A percentile compares a stretch with the other conserved stretches of the same genome.
Evolutionary conservation across 2,329 filamentous ascomycete species (phyloP).

Genomic region (Colletotrichum chlorophyti): DNA sequence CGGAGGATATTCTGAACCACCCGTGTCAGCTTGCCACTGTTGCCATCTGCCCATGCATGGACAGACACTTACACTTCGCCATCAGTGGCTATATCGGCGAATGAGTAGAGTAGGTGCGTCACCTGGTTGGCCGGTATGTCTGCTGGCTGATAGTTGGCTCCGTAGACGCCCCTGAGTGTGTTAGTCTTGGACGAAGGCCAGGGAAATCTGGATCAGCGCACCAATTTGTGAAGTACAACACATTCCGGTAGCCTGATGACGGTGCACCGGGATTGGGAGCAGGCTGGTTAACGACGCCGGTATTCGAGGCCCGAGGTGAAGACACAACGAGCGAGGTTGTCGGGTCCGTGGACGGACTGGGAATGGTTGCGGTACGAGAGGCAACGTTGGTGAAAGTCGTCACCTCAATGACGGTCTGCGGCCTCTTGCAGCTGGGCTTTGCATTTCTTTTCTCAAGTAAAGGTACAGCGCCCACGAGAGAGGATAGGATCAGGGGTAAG

Average conservation of each 20-base stretch:
- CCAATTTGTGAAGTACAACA: conserved; percentile 64
- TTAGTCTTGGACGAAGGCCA: too few species aligned
- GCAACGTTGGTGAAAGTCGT: neutral
- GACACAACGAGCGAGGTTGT: neutral
- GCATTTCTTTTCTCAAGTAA: neutral
- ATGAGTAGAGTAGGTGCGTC: conserved; percentile 75
- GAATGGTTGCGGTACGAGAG: neutral
- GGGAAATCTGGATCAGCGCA: conserved; percentile 35
- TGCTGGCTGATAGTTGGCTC: conserved; percentile 65
- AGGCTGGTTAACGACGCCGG: neutral
- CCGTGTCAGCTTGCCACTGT: conserved; percentile 26
- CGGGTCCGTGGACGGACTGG: neutral
- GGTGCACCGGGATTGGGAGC: neutral
- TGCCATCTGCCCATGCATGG: conserved; percentile 23
- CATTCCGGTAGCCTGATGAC: conserved; percentile 40
- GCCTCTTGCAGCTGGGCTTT: neutral
- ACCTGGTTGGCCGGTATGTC: conserved; percentile 72
- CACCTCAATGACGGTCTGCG: neutral
- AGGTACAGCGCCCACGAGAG: conserved; percentile 14
- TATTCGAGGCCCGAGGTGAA: neutral
- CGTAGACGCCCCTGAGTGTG: conserved; percentile 45
- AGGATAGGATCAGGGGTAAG: conserved; percentile 13
- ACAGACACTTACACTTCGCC: conserved; percentile 56
- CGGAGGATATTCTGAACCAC: conserved; percentile 56
- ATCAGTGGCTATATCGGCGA: conserved; percentile 52